Base-by-base conservation (phyloP, 2,329 filamentous ascomycete species). In the Aspergillus piperis region DNA sequence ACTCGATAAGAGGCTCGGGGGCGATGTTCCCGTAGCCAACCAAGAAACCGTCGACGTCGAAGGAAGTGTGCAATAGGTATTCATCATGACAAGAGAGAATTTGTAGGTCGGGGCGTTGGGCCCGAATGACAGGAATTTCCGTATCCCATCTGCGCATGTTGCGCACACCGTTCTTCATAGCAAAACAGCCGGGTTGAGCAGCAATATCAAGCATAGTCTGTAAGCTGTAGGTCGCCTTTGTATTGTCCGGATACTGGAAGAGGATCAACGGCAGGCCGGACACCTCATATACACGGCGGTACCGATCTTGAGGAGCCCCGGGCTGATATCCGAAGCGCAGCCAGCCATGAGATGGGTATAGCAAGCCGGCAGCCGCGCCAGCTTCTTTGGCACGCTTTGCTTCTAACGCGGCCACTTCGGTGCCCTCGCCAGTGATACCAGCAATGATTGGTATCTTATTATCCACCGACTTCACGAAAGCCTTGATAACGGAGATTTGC, bases 81-180 rank as follows among this genome's bases (percentile, higher is more conserved):
- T 36, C 32, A 36, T 36, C 32, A 11, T 36, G 32, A 36, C 32
- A 36, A 36, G 32, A 2, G 11, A 36, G 32, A 13, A 36, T 36
- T 13, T 36, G 32, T 36, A 36, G 32, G 32, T 36, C 32, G 11
- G 32, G 32, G 10, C 32, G 32, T 5, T 36, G 32, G 62, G 70
- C 69, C 52, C 80, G 78, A 71, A 84, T 83, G 25, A 84, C 75
- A 15, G 82, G 82, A 61, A 84, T 84, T 68, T 84, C 82, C 0
- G 80, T 82, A 54, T 84, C 82, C 82, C 82, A 84, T 17, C 82
- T 79, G n/a, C 80, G 77, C 82, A 84, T 84, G 69, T 84, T 83
- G 56, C 82, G 78, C 8, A 84, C 82, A 19, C 82, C 82, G 62
- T 84, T 84, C 77, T 84, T 84, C 81, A 84, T 84, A 15, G 82